Percentiles rank a stretch among this genome's conserved stretches.
phyloP scores from a whole-genome alignment of 176 grass and related monocot species.

The Neostapfia colusana region DNA sequence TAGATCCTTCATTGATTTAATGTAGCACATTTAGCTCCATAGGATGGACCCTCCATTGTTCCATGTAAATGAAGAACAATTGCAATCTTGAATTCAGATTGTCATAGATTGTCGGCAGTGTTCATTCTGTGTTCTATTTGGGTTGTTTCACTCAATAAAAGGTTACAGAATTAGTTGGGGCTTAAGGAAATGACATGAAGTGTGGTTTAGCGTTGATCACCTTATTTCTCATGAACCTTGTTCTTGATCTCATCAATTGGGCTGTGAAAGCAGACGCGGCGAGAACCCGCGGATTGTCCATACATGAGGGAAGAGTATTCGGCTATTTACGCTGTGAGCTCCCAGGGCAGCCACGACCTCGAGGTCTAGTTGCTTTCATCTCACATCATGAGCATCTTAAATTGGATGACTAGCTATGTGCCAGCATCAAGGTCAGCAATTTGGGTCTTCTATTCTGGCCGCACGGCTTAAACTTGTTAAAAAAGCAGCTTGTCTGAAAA shows the following conservation, averaged over 20 bases:
- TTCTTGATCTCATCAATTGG: too few relatives aligned
- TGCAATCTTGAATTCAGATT: conserved; percentile 35
- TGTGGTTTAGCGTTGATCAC: too few relatives aligned
- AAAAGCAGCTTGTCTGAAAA: too few relatives aligned
- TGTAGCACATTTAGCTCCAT: conserved; percentile 47
- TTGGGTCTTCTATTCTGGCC: too few relatives aligned
- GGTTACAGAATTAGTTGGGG: not conserved
- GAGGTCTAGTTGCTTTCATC: not conserved
- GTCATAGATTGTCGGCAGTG: conserved; percentile 25
- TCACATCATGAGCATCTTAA: not conserved
- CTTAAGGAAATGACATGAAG: not conserved
- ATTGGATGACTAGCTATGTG: not conserved
- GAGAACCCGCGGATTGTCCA: too few relatives aligned
- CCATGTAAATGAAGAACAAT: conserved; percentile 49
- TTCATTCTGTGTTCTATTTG: not conserved
- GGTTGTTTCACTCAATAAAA: conserved; percentile 10
- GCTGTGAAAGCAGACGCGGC: too few relatives aligned
- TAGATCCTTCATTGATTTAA: conserved; percentile 54
- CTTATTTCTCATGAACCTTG: too few relatives aligned
- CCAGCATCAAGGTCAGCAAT: not conserved
- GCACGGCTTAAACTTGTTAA: too few relatives aligned
- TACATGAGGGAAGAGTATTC: too few relatives aligned
- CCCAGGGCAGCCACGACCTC: not conserved
- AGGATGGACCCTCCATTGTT: conserved; percentile 24
- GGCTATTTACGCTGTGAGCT: too few relatives aligned